Conservation (phyloP, 345 rosid genomes). For the Ailanthus altissimus region DNA sequence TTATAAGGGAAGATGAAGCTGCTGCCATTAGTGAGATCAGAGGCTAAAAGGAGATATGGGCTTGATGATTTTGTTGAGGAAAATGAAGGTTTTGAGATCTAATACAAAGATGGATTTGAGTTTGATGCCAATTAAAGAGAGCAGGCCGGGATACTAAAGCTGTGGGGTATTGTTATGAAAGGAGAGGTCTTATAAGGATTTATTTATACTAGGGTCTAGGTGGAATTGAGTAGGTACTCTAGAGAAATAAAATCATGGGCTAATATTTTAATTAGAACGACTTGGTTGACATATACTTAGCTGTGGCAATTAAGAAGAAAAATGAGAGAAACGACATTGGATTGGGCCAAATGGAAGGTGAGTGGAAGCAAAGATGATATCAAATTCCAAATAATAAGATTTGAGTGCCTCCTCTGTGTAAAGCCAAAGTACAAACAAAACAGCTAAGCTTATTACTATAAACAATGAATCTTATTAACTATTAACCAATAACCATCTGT, state of each 20-base stretch:
- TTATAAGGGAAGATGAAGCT: slow-evolving; percentile 48
- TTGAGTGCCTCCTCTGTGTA: slow-evolving; percentile 40
- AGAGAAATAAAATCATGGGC: background rate
- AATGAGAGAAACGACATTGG: slow-evolving; percentile 38
- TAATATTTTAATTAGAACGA: too few species aligned
- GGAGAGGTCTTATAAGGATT: background rate
- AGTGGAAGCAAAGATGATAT: slow-evolving; percentile 41
- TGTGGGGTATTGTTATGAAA: slow-evolving; percentile 4
- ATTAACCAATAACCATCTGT: background rate
- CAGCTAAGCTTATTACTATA: slow-evolving; percentile 50
- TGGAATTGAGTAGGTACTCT: background rate
- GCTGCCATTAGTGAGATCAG: slow-evolving; percentile 9
- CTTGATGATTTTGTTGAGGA: background rate
- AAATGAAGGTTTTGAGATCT: slow-evolving; percentile 13
- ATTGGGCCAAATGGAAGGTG: slow-evolving; percentile 56
- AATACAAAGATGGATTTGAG: background rate
- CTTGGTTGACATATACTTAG: background rate
- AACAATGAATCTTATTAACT: background rate
- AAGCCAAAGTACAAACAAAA: slow-evolving; percentile 43
- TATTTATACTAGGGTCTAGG: background rate
- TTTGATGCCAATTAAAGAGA: background rate
- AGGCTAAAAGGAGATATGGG: background rate
- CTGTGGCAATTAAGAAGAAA: slow-evolving; percentile 17
- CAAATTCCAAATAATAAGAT: slow-evolving; percentile 34
- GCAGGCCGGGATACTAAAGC: background rate